Percentiles rank a stretch among this genome's conserved stretches.
Evolutionary conservation across 2,329 filamentous ascomycete genomes (phyloP).

Genomic region (Ceratocystis ficicola): DNA sequence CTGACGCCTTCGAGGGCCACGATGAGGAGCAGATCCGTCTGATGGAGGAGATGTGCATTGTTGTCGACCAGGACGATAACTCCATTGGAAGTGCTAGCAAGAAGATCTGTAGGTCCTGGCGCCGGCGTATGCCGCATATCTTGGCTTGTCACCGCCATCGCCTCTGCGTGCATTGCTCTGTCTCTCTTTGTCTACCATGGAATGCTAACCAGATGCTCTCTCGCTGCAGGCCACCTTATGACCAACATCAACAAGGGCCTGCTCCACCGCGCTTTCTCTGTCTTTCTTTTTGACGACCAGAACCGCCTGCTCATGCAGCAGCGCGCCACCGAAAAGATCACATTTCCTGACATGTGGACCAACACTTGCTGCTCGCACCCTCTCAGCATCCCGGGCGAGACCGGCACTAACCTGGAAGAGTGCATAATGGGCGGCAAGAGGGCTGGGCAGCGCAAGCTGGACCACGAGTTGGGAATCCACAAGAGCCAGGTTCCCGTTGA

Average conservation of each 20-base stretch:
- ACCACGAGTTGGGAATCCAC: constrained; percentile 91
- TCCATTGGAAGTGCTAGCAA: constrained; percentile 96
- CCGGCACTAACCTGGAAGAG: constrained; percentile 66
- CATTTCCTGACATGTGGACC: constrained; percentile 98
- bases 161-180: no score
- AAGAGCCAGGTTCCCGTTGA: constrained; percentile 78
- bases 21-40: constrained; percentile 95
- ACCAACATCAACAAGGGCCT: constrained; percentile 94
- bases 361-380: constrained; percentile 99
- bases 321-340: constrained; percentile 92
- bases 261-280: constrained; percentile 92
- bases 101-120: constrained; percentile 68
- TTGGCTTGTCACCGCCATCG: no score
- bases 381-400: constrained; percentile 81
- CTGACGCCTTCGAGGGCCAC: constrained; percentile 72
- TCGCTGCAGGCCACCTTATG: constrained; percentile 75
- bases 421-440: constrained; percentile 78
- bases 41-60: constrained; percentile 99
- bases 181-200: not conserved
- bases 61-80: constrained; percentile 78
- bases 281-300: constrained; percentile 91
- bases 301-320: constrained; percentile 92
- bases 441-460: constrained; percentile 82
- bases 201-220: not conserved
- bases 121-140: not conserved